Evolutionary conservation across 2,329 filamentous ascomycete species (phyloP), one percentile per base, ranked within the genome.

Genomic region (Pyricularia pennisetigena): DNA sequence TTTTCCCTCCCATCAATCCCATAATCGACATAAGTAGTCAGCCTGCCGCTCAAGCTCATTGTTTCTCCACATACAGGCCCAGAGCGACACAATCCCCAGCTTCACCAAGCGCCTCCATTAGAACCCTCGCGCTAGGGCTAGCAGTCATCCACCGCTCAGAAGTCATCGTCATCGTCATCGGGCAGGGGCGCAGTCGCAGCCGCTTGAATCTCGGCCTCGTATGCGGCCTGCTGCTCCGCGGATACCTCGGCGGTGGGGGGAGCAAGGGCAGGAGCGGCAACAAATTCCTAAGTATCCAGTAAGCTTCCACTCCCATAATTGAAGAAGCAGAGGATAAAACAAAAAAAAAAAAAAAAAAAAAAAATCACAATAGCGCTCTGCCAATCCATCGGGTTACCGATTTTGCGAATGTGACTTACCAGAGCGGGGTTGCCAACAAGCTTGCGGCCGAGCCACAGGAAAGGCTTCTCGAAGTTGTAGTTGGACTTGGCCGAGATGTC

Each of bases 401-500:
- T 35, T 30, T 4, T 28, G 26, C 23, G 2, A 66, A 20, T n/a
- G 54, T 16, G 68, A 82, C 90, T 75, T 83, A 95, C 92, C 80
- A 97, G 83, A 77, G 83, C 81, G 76, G 92, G 86, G 87, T 98
- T 98, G 82, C 94, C 95, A 75, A 97, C 94, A 69, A 99, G 90
- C 90, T 99, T 99, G 82, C 95, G 90, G 75, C 94, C 94, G 76
- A 99, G 90, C 95, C 95, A 98, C 76, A 98, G 90, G 92, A 99
- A 98, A 72, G 94, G 94, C 89, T 98, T 99, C 90, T 98, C 94
- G 82, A 98, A 98, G 90, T 98, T 98, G 86, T 99, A 98, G 88
- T 98, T 98, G 79, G 94, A 97, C 87, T 98, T 99, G 83, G 95
- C 95, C 61, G 93, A 97, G 81, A 98, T 98, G 76, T 98, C 95